phyloP scores from a whole-genome alignment of 495 filamentous ascomycete species.

The Antarctomyces pellizariae region DNA sequence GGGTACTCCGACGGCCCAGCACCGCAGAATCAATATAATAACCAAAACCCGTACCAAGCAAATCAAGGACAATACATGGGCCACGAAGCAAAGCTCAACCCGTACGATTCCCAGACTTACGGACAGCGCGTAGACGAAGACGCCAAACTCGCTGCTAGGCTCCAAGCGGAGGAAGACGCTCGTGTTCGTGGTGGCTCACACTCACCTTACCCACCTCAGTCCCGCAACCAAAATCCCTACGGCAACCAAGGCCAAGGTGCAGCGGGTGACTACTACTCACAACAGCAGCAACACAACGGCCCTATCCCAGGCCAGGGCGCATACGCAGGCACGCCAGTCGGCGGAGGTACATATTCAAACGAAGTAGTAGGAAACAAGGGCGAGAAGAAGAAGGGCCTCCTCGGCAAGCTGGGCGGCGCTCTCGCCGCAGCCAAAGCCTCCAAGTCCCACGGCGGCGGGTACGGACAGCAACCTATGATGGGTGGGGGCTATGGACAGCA shows the following conservation, averaged over 20 bases:
- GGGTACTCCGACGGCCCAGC: slow-evolving; percentile 28
- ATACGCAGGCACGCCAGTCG: slow-evolving; percentile 12
- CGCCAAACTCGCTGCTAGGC: slow-evolving; percentile 44
- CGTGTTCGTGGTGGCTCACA: slow-evolving; percentile 17
- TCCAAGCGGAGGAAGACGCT: slow-evolving; percentile 67
- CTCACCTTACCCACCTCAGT: slow-evolving; percentile 8
- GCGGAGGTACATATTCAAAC: no score
- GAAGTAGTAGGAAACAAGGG: no score
- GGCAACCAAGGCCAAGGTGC: slow-evolving; percentile 14
- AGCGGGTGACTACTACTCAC: slow-evolving; percentile 6
- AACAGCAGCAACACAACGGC: slow-evolving; percentile 12
- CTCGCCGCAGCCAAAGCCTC: no score
- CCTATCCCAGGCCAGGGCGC: slow-evolving; percentile 10
- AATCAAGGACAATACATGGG: no score
- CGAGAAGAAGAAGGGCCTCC: slow-evolving; percentile 23
- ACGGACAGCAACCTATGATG: slow-evolving; percentile 3
- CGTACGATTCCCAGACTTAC: no score
- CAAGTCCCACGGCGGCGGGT: no score
- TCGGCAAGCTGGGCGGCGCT: slow-evolving; percentile 30
- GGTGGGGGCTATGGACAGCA: slow-evolving; percentile 18
- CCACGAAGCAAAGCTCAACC: no score
- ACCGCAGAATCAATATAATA: no score
- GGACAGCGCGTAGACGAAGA: slow-evolving; percentile 54
- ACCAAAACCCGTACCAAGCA: no score
- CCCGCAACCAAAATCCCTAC: slow-evolving; percentile 16